Base-by-base conservation (phyloP, 768 basidiomycete genomes). In the Hypholoma fasciculare region DNA sequence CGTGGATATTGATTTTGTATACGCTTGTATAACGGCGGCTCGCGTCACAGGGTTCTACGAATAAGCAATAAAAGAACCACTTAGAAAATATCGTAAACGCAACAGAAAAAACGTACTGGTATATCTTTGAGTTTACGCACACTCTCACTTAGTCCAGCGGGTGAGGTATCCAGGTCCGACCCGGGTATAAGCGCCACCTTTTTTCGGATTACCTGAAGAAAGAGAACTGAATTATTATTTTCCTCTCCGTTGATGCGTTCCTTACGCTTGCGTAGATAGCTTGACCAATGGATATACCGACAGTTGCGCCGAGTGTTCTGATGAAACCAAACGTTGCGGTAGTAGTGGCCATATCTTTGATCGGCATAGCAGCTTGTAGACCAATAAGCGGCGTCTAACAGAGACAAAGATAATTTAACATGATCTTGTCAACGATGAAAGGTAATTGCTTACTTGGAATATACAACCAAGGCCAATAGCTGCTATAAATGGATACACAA, bases 311-410 rank as follows among this genome's bases (percentile, higher is more conserved):
- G 37, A 92, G 69, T 4, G 82, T 84, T 60, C 89, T 88, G 62
- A 94, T 74, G 66, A 94, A 87, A 19, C 82, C 82, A 65, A 88
- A 89, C 0, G 85, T 84, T 1, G 82, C 76, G 0, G 92, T 92
- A 53, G 84, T 85, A 1, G 92, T 92, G 2, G 92, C 90, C 90
- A 94, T 92, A 61, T 94, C 90, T 63, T 85, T 87, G 14, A 91
- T 65, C 0, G 93, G 93, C 92, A 95, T 95, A 0, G 92, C 87
- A 1, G 91, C 90, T 72, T 94, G 92, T 13, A 94, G 72, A 13
- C 79, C 89, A 51, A 92, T 84, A 7, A 92, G 71, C 0, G 90
- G 90, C 4, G 78, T 77, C 84, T 87, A 64, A 44, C 53, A 26
- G 17, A 46, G 36, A n/a, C 6, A 6, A 40, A 40, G 20, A 16